These are phyloP conservation scores for Garcileccinum viscosum DNA, from an alignment of 1,284 basidiomycete genomes.

Conservation along the genomic window DNA sequence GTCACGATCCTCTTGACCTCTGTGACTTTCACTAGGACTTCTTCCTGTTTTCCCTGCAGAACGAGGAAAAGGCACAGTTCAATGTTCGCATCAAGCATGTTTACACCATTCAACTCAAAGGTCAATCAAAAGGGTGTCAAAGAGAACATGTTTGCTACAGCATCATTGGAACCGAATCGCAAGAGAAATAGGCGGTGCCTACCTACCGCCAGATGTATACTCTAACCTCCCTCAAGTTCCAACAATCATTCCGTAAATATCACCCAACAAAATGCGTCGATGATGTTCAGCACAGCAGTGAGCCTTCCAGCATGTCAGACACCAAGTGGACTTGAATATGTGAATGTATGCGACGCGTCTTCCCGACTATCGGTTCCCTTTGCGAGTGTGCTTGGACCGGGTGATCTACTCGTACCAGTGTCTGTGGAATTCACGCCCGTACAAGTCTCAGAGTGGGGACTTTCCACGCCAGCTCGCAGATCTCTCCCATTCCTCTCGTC, in stretches of 20 bases:
- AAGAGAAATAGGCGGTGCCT: slow-evolving; percentile 72
- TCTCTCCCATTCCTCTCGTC: slow-evolving; percentile 12
- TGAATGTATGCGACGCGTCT: slow-evolving; percentile 69
- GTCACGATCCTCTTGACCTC: too few species aligned
- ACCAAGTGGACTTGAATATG: slow-evolving; percentile 78
- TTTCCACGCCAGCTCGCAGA: slow-evolving; percentile 26
- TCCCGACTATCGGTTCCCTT: slow-evolving; percentile 67
- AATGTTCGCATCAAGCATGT: slow-evolving; percentile 79
- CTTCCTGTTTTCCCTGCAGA: slow-evolving; percentile 48
- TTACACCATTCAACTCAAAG: slow-evolving; percentile 43
- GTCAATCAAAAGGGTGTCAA: slow-evolving; percentile 68
- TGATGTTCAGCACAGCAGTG: slow-evolving; percentile 66
- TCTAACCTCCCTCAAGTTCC: slow-evolving; percentile 17
- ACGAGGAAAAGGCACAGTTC: slow-evolving; percentile 79
- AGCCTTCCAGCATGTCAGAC: slow-evolving; percentile 73
- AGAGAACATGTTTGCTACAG: slow-evolving; percentile 82
- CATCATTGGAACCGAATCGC: slow-evolving; percentile 75
- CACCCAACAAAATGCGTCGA: slow-evolving; percentile 63
- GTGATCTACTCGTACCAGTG: slow-evolving; percentile 46
- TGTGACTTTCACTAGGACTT: too few species aligned
- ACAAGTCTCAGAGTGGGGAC: slow-evolving; percentile 38
- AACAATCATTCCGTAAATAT: slow-evolving; percentile 73
- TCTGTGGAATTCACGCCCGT: slow-evolving; percentile 7
- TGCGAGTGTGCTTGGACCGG: slow-evolving; percentile 79
- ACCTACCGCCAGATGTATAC: background rate